Evolutionary conservation across 1,284 basidiomycete species (phyloP), one percentile per base, ranked within the genome.

Genomic region (Microbotryomycetes sp.): DNA sequence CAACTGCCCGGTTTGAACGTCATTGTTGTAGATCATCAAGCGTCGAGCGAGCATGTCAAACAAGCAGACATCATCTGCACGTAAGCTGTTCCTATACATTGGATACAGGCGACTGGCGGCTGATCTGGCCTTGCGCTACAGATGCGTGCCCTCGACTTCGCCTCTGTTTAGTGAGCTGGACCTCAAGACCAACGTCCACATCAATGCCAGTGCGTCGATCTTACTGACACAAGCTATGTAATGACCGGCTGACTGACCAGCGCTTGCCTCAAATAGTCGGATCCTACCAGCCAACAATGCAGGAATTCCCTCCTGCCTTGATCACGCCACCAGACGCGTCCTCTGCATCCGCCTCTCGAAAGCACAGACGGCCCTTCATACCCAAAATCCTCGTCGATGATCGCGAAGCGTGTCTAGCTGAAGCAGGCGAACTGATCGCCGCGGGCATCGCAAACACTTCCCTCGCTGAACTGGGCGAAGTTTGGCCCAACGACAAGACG

Each of bases 401-500:
- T 2, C 54, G 56, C 23, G 4, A 26, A 3, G 70, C 70, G 6
- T 71, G 69, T 49, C 51, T 70, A 28, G 30, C 64, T 19, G 71
- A 72, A 60, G 65, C 71, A 0, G 71, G 71, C n/a, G 71, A 72
- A 54, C 57, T 72, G 15, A 63, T 70, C 53, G 31, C 49, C 2
- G 42, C 67, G 0, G 26, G 26, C 1, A 61, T 63, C n/a, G 2
- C 42, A 3, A 3, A 26, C 2, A 1, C 25, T 0, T 45, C 32
- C 19, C 31, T 55, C 26, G 28, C 60, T 29, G 63, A 66, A 54
- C 31, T 69, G 19, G 67, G 67, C 14, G 29, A 59, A 14, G 48
- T 67, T 59, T 19, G 16, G 12, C 22, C 19, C 59, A 5, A 14
- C 23, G 42, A n/a, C 9, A 42, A 1, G 58, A 58, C 5, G 42